phyloP scores from a whole-genome alignment of 306 rosid genomes.

The Cicer arietinum region DNA sequence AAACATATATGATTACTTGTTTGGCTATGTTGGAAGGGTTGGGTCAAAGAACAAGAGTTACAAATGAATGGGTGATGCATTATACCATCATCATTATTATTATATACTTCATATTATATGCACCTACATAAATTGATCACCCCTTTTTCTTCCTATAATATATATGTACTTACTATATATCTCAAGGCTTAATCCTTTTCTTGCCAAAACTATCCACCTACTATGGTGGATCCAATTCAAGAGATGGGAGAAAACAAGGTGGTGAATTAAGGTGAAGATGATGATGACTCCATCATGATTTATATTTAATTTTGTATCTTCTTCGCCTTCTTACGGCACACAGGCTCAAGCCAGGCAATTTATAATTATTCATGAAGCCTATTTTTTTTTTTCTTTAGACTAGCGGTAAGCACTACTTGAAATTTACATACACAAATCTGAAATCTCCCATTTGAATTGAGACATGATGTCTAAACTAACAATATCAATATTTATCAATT shows the following conservation, averaged over 20 bases:
- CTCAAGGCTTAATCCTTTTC: constrained; percentile 36
- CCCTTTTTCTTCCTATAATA: background rate
- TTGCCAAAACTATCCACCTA: constrained; percentile 30
- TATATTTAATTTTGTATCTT: constrained; percentile 23
- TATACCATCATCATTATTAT: constrained; percentile 17
- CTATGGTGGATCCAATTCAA: constrained; percentile 46
- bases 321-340: constrained; percentile 49
- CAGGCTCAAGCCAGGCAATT: constrained; percentile 72
- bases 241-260: constrained; percentile 39
- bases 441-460: too few relatives aligned
- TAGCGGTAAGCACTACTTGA: too few relatives aligned
- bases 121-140: background rate
- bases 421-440: too few relatives aligned
- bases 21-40: constrained; percentile 49
- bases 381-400: background rate
- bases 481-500: too few relatives aligned
- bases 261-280: constrained; percentile 24
- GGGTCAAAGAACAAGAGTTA: constrained; percentile 48
- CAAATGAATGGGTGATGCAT: constrained; percentile 45
- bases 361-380: constrained; percentile 43
- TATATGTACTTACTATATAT: background rate
- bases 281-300: constrained; percentile 35
- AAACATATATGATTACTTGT: constrained; percentile 45
- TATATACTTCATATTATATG: constrained; percentile 13
- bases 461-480: too few relatives aligned